Evolutionary conservation across 2,329 filamentous ascomycete species (phyloP).

Genomic region (Dactylonectria estremocensis): DNA sequence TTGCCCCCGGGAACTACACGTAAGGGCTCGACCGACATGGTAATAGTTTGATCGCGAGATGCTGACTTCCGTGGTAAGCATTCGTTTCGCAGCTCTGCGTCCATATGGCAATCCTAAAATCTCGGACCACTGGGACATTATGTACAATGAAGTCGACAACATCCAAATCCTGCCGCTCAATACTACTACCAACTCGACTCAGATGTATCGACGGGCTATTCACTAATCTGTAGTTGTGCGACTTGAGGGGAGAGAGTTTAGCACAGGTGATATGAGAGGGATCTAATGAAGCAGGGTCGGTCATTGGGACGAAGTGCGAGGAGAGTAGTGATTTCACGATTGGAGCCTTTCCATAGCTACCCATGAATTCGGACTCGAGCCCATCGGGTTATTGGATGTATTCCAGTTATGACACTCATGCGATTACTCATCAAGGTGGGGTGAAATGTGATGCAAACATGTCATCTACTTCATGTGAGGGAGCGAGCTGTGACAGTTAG

Average conservation of each 20-base stretch:
- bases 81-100: slow-evolving; percentile 59
- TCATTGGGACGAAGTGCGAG: not conserved
- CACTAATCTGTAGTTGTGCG: slow-evolving; percentile 5
- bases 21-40: slow-evolving; percentile 41
- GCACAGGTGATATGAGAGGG: not conserved
- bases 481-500: no score
- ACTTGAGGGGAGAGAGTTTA: not conserved
- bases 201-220: slow-evolving; percentile 31
- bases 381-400: not conserved
- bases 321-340: not conserved
- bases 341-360: not conserved
- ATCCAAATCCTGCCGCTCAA: slow-evolving; percentile 55
- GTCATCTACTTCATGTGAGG: no score
- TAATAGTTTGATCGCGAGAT: not conserved
- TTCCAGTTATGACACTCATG: not conserved
- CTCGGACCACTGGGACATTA: slow-evolving; percentile 60
- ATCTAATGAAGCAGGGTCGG: not conserved
- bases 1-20: slow-evolving; percentile 59
- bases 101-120: slow-evolving; percentile 60
- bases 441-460: no score
- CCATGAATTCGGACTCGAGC: not conserved
- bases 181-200: slow-evolving; percentile 45
- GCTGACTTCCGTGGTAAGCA: slow-evolving; percentile 45
- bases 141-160: slow-evolving; percentile 50
- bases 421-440: not conserved